A percentile compares a stretch with the other conserved stretches of the same genome.
phyloP scores from a whole-genome alignment of 2,329 filamentous ascomycete genomes.

The Monilinia fructigena region DNA sequence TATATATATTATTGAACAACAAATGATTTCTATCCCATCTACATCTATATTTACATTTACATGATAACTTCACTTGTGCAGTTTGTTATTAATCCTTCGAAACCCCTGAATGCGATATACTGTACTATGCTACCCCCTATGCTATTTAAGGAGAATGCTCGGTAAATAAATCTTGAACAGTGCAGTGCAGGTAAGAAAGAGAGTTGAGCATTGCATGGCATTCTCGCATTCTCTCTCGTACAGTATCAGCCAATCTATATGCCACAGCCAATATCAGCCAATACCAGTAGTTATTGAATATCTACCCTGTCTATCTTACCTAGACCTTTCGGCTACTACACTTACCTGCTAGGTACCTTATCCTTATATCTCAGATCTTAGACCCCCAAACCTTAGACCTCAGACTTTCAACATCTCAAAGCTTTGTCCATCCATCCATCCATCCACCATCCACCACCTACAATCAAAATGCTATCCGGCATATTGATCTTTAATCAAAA shows the following conservation, averaged over 20 bases:
- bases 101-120: neutral
- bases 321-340: slow-evolving; percentile 16
- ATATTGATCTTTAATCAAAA: slow-evolving; percentile 99
- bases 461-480: slow-evolving; percentile 80
- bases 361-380: no score
- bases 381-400: neutral
- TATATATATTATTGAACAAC: neutral
- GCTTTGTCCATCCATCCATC: slow-evolving; percentile 12
- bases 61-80: no score
- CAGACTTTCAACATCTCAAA: slow-evolving; percentile 7
- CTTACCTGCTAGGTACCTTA: neutral
- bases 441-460: slow-evolving; percentile 17
- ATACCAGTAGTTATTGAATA: no score
- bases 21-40: no score
- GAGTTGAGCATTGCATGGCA: neutral
- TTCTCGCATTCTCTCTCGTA: neutral
- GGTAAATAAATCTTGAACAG: slow-evolving; percentile 9
- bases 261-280: no score
- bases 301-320: neutral
- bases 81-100: no score
- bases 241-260: no score
- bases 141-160: neutral
- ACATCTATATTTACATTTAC: no score
- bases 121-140: no score
- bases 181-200: no score